Evolutionary conservation across 2,329 filamentous ascomycete species (phyloP).

Genomic region (Aspergillus sp.): DNA sequence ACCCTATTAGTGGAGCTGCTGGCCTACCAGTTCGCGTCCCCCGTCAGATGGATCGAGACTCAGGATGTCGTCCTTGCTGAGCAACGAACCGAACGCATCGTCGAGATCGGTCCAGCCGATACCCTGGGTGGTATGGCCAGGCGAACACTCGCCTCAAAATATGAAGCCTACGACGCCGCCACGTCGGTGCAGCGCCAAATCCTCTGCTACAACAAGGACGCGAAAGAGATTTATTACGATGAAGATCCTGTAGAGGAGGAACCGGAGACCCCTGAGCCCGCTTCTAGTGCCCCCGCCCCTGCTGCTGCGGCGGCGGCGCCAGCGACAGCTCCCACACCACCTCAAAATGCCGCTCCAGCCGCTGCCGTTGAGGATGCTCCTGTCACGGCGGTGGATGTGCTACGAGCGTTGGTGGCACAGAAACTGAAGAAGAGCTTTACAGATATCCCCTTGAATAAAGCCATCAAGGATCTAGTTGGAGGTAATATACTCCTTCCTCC

Average conservation of each 20-base stretch:
- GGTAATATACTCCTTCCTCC: slow-evolving; percentile 49
- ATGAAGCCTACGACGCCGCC: slow-evolving; percentile 96
- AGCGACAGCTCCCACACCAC: slow-evolving; percentile 45
- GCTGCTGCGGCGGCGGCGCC: slow-evolving; percentile 37
- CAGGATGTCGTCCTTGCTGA: slow-evolving; percentile 98
- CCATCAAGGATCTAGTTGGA: slow-evolving; percentile 96
- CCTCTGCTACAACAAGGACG: slow-evolving; percentile 98
- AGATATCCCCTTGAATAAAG: slow-evolving; percentile 88
- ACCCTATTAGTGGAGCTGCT: slow-evolving; percentile 97
- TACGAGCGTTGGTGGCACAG: slow-evolving; percentile 82
- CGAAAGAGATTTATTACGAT: slow-evolving; percentile 99
- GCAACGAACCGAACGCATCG: slow-evolving; percentile 91
- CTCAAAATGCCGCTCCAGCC: slow-evolving; percentile 70
- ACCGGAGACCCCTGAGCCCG: slow-evolving; percentile 45
- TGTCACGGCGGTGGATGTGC: slow-evolving; percentile 78
- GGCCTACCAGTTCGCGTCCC: slow-evolving; percentile 97
- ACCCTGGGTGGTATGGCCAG: slow-evolving; percentile 97
- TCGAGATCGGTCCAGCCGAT: slow-evolving; percentile 93
- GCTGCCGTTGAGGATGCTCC: slow-evolving; percentile 78
- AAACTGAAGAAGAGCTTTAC: slow-evolving; percentile 91
- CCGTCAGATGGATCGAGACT: slow-evolving; percentile 99
- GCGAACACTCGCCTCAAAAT: slow-evolving; percentile 89
- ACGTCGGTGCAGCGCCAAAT: slow-evolving; percentile 95
- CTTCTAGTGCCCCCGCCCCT: slow-evolving; percentile 30
- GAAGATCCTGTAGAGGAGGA: slow-evolving; percentile 93